Evolutionary conservation across 352 stramenopile genomes (phyloP), one percentile per base, ranked within the genome.

Genomic region (Globisporangium acanthophoron): DNA sequence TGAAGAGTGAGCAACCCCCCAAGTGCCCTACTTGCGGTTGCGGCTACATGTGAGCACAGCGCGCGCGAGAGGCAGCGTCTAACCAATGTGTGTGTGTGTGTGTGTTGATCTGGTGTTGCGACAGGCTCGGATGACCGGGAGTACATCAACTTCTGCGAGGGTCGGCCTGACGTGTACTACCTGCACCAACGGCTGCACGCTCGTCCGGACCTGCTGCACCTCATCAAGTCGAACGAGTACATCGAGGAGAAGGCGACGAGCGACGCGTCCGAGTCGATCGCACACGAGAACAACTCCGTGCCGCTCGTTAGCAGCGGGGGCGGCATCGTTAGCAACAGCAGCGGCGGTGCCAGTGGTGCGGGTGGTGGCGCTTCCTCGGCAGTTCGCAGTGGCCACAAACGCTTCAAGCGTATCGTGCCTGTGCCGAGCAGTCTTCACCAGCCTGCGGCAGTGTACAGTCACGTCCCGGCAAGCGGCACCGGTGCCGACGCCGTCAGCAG

Each of bases 201-300:
- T 9, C 78, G 81, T 1, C 81, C 81, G 8, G 81, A 92, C 56
- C 56, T 92, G 54, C 53, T 92, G 50, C 81, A 92, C 61, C 43
- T 90, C 41, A 89, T 92, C 67, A 88, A 88, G 64, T 92, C 81
- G 21, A 89, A 89, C 52, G 81, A 92, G 57, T 92, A 90, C 55
- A 88, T 88, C 60, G 81, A 88, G 41, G 81, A 89, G 52, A 88
- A 88, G 50, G 78, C 67, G 44, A 83, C 75, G 2, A 89, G 71
- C 55, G 81, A 89, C 33, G 69, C 76, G 18, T 76, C 75, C 5
- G 72, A 85, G 37, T 70, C 64, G 4, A 78, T 80, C 41, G 69
- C 63, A 0, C 50, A 44, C 13, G 49, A 58, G 3, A 57, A n/a
- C 41, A 57, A 46, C 41, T 47, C 49, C 11, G 24, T 58, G 4